These are phyloP conservation scores for Megacollybia marginata DNA, from an alignment of 768 basidiomycete genomes.

Conservation along the genomic window DNA sequence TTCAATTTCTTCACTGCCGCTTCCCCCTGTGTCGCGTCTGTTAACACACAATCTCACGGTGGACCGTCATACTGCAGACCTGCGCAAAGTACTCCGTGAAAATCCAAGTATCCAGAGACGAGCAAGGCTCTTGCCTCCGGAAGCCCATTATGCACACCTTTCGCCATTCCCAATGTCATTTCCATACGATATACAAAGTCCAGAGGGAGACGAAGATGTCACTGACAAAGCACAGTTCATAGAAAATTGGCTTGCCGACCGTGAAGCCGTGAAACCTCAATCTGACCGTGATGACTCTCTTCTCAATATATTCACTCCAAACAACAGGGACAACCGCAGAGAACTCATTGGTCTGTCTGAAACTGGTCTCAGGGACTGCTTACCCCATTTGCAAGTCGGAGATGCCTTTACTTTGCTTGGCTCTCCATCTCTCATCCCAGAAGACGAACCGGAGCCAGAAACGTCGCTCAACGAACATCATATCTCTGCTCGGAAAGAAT, in stretches of 20 bases:
- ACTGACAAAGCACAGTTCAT: constrained; percentile 57
- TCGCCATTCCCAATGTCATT: constrained; percentile 79
- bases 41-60: constrained; percentile 46
- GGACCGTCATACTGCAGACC: constrained; percentile 37
- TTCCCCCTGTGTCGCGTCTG: constrained; percentile 32
- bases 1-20: constrained; percentile 45
- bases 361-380: constrained; percentile 60
- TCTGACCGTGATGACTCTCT: constrained; percentile 11
- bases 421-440: constrained; percentile 42
- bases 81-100: neutral
- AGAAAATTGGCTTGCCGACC: constrained; percentile 67
- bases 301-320: constrained; percentile 25
- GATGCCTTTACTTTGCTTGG: constrained; percentile 71
- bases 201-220: constrained; percentile 35
- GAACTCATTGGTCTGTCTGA: constrained; percentile 68
- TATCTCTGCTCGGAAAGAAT: constrained; percentile 50
- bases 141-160: constrained; percentile 73
- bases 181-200: constrained; percentile 67
- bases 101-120: constrained; percentile 66
- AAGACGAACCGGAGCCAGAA: constrained; percentile 24
- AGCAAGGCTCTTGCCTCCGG: constrained; percentile 47
- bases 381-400: constrained; percentile 83
- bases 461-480: constrained; percentile 26
- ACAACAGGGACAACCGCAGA: constrained; percentile 13
- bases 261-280: constrained; percentile 45